Evolutionary conservation across 129 eudicot species (phyloP), one percentile per base, ranked within the genome.

Genomic region (Pulicaria dysenterica): DNA sequence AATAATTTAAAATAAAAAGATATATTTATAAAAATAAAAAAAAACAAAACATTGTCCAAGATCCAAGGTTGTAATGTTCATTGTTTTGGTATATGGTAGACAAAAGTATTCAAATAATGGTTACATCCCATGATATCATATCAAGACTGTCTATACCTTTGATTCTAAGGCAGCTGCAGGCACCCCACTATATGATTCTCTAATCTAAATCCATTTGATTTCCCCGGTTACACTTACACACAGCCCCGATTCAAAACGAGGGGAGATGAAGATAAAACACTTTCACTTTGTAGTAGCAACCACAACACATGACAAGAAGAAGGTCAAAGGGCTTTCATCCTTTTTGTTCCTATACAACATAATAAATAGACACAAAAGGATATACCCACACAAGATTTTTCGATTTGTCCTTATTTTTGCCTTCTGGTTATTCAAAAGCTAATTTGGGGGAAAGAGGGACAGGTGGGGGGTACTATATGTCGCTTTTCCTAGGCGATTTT

Each of bases 341-440:
- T 70, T 80, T 43, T 58, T 73, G 53, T 73, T 74, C 79, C 78
- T 68, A 70, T 46, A 89, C 79, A 69, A 80, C 57, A 81, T 24
- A 24, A 78, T 73, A 78, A 73, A 79, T 72, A 77, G 70, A 78
- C 79, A 80, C 79, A 77, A 57, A 73, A 58, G 58, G 77, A 14
- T 12, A 57, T 49, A 6, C 10, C 7, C 64, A 45, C 63, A 14
- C 46, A 3, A 51, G 24, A 13, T 13, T 50, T 53, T 53, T 54
- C 62, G 10, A 14, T 3, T 7, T 6, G 38, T 41, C n/a, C 48
- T 34, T 71, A 67, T 80, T 72, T 42, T 72, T 77, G 60, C 67
- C 80, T 51, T 80, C 62, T 64, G 73, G 81, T 78, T 86, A 79
- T 73, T 85, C 64, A 60, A 85, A 84, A 74, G 67, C 85, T 64